A percentile compares a stretch with the other conserved stretches of the same genome.
phyloP scores from a whole-genome alignment of 2,329 filamentous ascomycete species.

The Epichloe typhina region DNA sequence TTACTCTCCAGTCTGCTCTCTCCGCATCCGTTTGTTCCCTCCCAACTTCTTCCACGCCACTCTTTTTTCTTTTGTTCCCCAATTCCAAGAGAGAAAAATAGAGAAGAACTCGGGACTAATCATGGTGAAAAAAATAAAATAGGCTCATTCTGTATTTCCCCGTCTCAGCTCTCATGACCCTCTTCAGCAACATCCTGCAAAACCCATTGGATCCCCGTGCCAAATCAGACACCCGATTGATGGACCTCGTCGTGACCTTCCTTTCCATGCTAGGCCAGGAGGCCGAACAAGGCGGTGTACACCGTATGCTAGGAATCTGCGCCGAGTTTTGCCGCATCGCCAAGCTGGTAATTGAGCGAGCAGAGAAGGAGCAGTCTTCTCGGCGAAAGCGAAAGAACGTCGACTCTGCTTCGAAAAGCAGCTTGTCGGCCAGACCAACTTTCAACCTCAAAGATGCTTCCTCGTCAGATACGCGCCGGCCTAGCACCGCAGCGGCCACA shows the following conservation, averaged over 20 bases:
- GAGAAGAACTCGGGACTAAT: too few relatives aligned
- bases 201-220: conserved; percentile 85
- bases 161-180: conserved; percentile 82
- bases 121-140: too few relatives aligned
- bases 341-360: conserved; percentile 77
- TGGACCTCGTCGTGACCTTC: conserved; percentile 89
- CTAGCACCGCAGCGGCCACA: neutral
- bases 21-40: neutral
- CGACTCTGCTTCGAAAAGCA: conserved; percentile 23
- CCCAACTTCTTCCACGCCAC: neutral
- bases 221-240: conserved; percentile 75
- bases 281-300: conserved; percentile 78
- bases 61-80: neutral
- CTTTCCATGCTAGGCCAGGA: conserved; percentile 80
- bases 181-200: conserved; percentile 93
- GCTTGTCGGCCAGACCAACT: neutral
- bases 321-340: conserved; percentile 95
- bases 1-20: neutral
- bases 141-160: conserved; percentile 93
- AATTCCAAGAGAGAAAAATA: neutral
- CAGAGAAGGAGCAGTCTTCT: conserved; percentile 69
- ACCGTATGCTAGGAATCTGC: conserved; percentile 86
- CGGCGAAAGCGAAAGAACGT: conserved; percentile 75
- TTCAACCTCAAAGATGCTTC: neutral
- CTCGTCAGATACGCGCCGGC: conserved; percentile 4